Base-by-base conservation (phyloP, 371 early-diverging fungal genomes). In the Mortierella sp. region DNA sequence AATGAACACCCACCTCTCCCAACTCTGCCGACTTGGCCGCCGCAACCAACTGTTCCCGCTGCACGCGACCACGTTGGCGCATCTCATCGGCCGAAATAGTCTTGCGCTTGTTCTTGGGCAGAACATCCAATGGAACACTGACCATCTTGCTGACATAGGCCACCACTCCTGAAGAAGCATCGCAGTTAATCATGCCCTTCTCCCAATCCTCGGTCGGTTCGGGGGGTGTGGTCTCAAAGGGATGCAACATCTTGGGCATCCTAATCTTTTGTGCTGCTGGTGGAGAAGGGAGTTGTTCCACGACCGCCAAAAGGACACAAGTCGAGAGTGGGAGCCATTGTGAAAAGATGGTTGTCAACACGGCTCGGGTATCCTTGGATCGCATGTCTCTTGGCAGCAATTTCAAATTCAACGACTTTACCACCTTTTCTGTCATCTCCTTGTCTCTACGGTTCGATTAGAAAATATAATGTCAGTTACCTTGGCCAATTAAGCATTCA, bases 81-180 rank as follows among this genome's bases (percentile, higher is more conserved):
- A 98, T 93, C 81, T 99, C 98, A 58, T 98, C 98, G 1, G 97
- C 97, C 0, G 96, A 92, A 83, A 96, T 87, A 45, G 91, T 92
- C 75, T 89, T 92, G 71, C 95, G 91, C 58, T 92, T 88, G 78
- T 95, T 90, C 80, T 96, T 93, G 0, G 98, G 97, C 44, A 99
- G 87, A 24, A 91, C 84, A 19, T 93, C 91, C 5, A 90, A 84
- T 13, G 97, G 95, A 0, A 98, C 94, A 38, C 96, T 93, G 83
- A 98, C 95, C 93, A 99, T 96, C 81, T 99, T 99, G 83, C 96
- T 95, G 8, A 99, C 94, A 88, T 95, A 98, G 0, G 95, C 97
- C 10, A 98, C 94, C 11, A 92, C 90, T 0, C 92, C 88, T 4
- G 84, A 87, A 1, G 88, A 86, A 0, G 89, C 74, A 55, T 92